Percentiles rank a stretch among this genome's conserved stretches.
Evolutionary conservation across 2,329 filamentous ascomycete species (phyloP).

Genomic region (Raffaelea arxii): DNA sequence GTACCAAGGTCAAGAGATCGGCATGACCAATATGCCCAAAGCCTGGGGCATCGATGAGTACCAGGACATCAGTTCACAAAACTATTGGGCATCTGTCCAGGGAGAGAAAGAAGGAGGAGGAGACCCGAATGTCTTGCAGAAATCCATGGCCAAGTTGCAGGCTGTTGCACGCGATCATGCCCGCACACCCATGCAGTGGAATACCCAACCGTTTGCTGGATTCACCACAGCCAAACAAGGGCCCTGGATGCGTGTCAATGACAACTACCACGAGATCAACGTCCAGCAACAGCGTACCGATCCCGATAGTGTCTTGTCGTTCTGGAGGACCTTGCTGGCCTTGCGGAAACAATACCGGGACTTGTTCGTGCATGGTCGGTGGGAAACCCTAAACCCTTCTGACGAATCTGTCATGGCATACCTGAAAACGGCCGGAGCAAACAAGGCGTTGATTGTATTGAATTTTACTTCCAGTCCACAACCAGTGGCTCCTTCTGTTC

Average conservation of each 20-base stretch:
- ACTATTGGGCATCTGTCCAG: background rate
- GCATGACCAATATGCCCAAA: slow-evolving; percentile 40
- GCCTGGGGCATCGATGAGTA: slow-evolving; percentile 37
- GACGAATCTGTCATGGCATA: too few species aligned
- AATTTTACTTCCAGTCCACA: too few species aligned
- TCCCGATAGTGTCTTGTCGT: background rate
- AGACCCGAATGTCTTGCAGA: background rate
- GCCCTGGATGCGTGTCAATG: background rate
- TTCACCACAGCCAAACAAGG: background rate
- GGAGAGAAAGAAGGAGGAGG: too few species aligned
- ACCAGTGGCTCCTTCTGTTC: too few species aligned
- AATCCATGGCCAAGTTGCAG: background rate
- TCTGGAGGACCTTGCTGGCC: background rate
- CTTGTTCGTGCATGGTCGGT: background rate
- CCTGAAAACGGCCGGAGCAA: too few species aligned
- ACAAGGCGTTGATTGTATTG: too few species aligned
- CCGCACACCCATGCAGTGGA: background rate
- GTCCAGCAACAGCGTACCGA: background rate
- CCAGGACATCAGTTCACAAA: slow-evolving; percentile 22
- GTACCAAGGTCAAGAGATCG: slow-evolving; percentile 50
- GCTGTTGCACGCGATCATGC: background rate
- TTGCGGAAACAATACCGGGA: background rate
- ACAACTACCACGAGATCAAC: background rate
- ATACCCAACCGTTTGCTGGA: background rate
- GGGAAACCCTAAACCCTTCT: too few species aligned